Evolutionary conservation across 306 rosid species (phyloP).

Genomic region (Mimosa pudica): DNA sequence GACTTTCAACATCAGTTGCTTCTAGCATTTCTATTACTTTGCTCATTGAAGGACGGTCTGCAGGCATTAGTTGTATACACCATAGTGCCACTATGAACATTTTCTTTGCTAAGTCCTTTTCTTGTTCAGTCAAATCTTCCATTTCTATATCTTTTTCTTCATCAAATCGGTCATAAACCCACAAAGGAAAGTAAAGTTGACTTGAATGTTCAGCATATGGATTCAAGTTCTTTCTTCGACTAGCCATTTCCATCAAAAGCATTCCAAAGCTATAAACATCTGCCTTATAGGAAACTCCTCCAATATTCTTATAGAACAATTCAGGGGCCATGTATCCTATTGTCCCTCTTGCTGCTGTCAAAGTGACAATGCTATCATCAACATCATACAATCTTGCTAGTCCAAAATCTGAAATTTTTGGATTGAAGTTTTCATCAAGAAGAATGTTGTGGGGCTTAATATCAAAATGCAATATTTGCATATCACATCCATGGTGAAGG

Average conservation of each 20-base stretch:
- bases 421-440: neutral
- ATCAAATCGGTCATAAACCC: conserved; percentile 1
- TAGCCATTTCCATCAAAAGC: conserved; percentile 33
- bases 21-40: conserved; percentile 37
- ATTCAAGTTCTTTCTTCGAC: neutral
- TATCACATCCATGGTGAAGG: conserved; percentile 27
- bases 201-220: conserved; percentile 11
- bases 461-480: conserved; percentile 35
- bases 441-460: conserved; percentile 36
- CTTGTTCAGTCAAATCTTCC: neutral
- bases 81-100: conserved; percentile 39
- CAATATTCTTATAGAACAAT: conserved; percentile 29
- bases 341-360: conserved; percentile 30
- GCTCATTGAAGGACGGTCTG: conserved; percentile 34
- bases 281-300: conserved; percentile 24
- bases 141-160: conserved; percentile 4
- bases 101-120: conserved; percentile 7
- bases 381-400: neutral
- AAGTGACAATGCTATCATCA: neutral
- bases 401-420: conserved; percentile 26
- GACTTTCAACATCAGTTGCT: neutral
- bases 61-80: conserved; percentile 37
- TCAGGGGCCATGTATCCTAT: conserved; percentile 34
- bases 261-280: conserved; percentile 36
- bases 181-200: conserved; percentile 20